Base-by-base conservation (phyloP, 23 red algal species). In the Cyanidioschyzon merolae region DNA sequence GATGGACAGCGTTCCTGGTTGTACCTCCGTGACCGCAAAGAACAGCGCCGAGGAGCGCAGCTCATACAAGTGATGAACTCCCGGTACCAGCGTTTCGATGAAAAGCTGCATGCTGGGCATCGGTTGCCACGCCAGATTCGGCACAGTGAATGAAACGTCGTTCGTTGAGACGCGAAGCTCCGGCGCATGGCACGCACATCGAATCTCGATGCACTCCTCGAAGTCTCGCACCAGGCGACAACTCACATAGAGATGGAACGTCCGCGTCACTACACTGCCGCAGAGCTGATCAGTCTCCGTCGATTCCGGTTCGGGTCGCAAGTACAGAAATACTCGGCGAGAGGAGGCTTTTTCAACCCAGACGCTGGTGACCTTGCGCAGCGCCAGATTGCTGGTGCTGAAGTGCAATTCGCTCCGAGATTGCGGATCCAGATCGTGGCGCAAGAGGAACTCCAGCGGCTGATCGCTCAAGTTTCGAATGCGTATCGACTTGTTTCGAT, bases 241-340 rank as follows among this genome's bases (percentile, higher is more conserved):
- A 40, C 68, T 54, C 39, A 81, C 68, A 40, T 59, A 57, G 1
- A 57, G 45, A 27, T 81, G 78, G 59, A 40, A 81, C 1, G 59
- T 40, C 34, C 78, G 59, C n/a, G 3, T 1, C 1, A 78, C 21
- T 7, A 54, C 21, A 54, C 45, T 54, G 12, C 12, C 21, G 24
- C 50, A 57, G 2, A 27, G 1, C 38, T 81, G 59, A 1, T 1
- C 17, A 17, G 68, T 21, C 40, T 81, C 78, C 39, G 40, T 26
- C 12, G 16, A 1, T 40, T 81, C 78, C 29, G 39, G 68, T 40
- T 67, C 45, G 16, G 78, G 78, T 27, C 78, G 78, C 58, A 59
- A 81, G 59, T 81, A 81, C 41, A 81, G 38, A 81, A 81, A 81
- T 0, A 81, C 54, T 1, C 78, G 78, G 32, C 40, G 36, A 24